Conservation (phyloP, 225 moss, liverwort and hornwort species). For the Lunularia cruciata region DNA sequence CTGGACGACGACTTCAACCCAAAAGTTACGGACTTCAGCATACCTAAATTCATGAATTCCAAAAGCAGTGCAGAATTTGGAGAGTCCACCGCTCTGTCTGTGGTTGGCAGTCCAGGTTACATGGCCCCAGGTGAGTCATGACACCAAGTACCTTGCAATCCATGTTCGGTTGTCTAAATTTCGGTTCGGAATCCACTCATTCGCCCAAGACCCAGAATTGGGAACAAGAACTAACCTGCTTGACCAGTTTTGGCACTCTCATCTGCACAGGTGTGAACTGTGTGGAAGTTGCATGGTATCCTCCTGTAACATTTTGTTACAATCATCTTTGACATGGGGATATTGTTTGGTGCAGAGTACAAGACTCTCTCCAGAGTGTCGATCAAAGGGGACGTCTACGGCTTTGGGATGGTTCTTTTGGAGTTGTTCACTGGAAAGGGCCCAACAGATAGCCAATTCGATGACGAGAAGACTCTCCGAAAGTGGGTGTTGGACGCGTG, state of each 20-base stretch:
- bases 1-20: conserved; percentile 56
- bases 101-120: not conserved
- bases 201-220: no score
- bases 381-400: conserved; percentile 17
- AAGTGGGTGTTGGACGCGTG: conserved; percentile 18
- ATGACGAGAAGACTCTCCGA: conserved; percentile 16
- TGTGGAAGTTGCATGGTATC: no score
- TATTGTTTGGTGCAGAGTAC: conserved; percentile 1
- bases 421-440: conserved; percentile 24
- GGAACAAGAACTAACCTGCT: no score
- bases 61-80: not conserved
- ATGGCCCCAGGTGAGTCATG: no score
- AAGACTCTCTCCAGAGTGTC: conserved; percentile 11
- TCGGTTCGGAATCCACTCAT: no score
- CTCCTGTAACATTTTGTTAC: no score
- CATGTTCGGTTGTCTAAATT: no score
- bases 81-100: conserved; percentile 19
- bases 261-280: no score
- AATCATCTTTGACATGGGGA: no score
- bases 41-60: conserved; percentile 41
- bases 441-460: conserved; percentile 13
- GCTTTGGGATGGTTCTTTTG: conserved; percentile 19
- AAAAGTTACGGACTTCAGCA: conserved; percentile 58
- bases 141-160: no score
- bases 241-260: no score